Evolutionary conservation across 257 asterid genomes (phyloP).

Genomic region (Hygrophila difformis): DNA sequence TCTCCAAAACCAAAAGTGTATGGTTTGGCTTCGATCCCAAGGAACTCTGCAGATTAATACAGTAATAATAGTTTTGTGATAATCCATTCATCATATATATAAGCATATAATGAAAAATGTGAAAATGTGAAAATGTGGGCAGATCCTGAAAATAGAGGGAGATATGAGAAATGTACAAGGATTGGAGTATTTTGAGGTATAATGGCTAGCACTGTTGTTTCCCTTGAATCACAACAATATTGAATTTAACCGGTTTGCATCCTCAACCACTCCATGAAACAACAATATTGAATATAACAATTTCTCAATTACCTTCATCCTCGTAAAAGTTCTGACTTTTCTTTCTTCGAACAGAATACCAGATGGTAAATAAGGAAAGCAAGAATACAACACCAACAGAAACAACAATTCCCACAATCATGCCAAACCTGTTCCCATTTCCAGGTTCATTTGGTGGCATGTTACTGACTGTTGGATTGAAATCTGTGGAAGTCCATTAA

Average conservation of each 20-base stretch:
- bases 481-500: constrained; percentile 33
- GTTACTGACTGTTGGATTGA: constrained; percentile 43
- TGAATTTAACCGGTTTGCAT: too few relatives aligned
- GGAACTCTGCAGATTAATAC: constrained; percentile 39
- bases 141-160: background rate
- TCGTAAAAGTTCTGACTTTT: constrained; percentile 27
- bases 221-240: background rate
- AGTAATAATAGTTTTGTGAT: constrained; percentile 1
- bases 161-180: constrained; percentile 3
- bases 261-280: too few relatives aligned
- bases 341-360: constrained; percentile 30
- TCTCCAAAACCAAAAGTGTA: constrained; percentile 60
- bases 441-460: constrained; percentile 36
- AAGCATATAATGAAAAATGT: background rate
- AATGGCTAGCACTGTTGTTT: too few relatives aligned
- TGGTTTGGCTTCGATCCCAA: constrained; percentile 64
- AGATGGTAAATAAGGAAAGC: constrained; percentile 26
- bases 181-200: too few relatives aligned
- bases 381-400: constrained; percentile 31
- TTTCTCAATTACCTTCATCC: constrained; percentile 41
- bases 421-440: constrained; percentile 33
- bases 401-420: constrained; percentile 54
- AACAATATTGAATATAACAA: background rate
- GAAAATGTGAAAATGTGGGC: background rate
- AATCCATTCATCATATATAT: background rate